Conservation (phyloP, 441 rosid genomes). For the Iberis amara region DNA sequence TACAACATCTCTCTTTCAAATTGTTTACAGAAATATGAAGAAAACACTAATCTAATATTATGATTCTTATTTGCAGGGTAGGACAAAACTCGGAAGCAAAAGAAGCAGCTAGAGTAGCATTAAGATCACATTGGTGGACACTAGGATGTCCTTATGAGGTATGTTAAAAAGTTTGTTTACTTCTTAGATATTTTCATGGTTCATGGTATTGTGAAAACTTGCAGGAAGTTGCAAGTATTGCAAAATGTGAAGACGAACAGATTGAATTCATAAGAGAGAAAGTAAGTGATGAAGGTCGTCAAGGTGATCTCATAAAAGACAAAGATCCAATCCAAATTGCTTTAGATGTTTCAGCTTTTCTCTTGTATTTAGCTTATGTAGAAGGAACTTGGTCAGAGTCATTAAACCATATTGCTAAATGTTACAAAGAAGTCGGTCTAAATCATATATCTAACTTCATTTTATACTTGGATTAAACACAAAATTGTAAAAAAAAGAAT, state of each 20-base stretch:
- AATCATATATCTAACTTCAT: constrained; percentile 52
- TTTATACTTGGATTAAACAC: constrained; percentile 16
- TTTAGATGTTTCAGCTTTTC: constrained; percentile 79
- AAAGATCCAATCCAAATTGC: constrained; percentile 75
- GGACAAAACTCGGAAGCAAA: constrained; percentile 69
- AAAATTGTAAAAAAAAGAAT: no score
- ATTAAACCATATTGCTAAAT: constrained; percentile 48
- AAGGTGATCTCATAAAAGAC: constrained; percentile 74
- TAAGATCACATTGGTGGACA: constrained; percentile 92
- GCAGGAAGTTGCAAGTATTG: constrained; percentile 70
- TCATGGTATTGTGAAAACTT: neutral
- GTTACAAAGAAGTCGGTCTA: constrained; percentile 63
- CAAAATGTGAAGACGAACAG: constrained; percentile 88
- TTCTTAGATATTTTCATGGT: no score
- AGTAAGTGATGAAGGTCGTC: constrained; percentile 66
- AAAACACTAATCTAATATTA: neutral
- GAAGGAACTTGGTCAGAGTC: constrained; percentile 66
- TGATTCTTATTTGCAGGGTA: constrained; percentile 37
- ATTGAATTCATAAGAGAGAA: constrained; percentile 73
- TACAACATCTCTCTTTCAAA: neutral
- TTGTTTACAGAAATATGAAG: neutral
- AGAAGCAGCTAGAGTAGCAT: constrained; percentile 77
- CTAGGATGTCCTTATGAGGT: constrained; percentile 73
- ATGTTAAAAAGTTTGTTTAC: constrained; percentile 3
- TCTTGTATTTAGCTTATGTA: constrained; percentile 75